Evolutionary conservation across 2,329 filamentous ascomycete genomes (phyloP).

Genomic region (Xylariaceae sp.): DNA sequence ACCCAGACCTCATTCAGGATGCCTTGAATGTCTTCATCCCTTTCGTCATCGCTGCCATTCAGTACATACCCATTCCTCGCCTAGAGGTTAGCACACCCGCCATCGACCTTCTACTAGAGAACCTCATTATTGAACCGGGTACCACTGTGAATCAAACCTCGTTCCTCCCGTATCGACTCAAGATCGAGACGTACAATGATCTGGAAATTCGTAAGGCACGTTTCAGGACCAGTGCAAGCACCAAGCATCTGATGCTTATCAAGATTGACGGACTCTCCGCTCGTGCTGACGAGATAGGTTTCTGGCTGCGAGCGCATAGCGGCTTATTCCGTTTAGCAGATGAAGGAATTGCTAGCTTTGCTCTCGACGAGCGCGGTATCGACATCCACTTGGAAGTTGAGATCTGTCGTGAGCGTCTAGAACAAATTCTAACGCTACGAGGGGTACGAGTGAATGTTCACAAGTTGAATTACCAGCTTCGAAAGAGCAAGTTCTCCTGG

Average conservation of each 20-base stretch:
- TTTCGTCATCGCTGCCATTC: conserved; percentile 75
- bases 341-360: conserved; percentile 84
- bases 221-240: conserved; percentile 68
- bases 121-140: conserved; percentile 88
- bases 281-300: conserved; percentile 86
- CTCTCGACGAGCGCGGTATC: conserved; percentile 84
- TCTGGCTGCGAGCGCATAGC: conserved; percentile 82
- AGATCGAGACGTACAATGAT: conserved; percentile 84
- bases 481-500: conserved; percentile 77
- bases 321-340: conserved; percentile 78
- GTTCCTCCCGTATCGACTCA: conserved; percentile 85
- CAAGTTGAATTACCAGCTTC: conserved; percentile 81
- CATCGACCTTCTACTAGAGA: conserved; percentile 86
- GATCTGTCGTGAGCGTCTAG: conserved; percentile 76
- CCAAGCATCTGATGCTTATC: conserved; percentile 76
- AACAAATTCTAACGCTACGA: conserved; percentile 80
- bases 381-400: conserved; percentile 88
- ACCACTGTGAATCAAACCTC: conserved; percentile 83
- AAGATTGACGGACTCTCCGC: conserved; percentile 84
- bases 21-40: conserved; percentile 82
- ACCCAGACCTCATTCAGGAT: conserved; percentile 76
- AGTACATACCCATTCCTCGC: conserved; percentile 88
- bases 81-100: conserved; percentile 86
- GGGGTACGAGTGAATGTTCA: conserved; percentile 83
- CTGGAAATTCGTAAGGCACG: conserved; percentile 82